phyloP scores from a whole-genome alignment of 108 stramenopile species.

The Fistulifera pelliculosa region DNA sequence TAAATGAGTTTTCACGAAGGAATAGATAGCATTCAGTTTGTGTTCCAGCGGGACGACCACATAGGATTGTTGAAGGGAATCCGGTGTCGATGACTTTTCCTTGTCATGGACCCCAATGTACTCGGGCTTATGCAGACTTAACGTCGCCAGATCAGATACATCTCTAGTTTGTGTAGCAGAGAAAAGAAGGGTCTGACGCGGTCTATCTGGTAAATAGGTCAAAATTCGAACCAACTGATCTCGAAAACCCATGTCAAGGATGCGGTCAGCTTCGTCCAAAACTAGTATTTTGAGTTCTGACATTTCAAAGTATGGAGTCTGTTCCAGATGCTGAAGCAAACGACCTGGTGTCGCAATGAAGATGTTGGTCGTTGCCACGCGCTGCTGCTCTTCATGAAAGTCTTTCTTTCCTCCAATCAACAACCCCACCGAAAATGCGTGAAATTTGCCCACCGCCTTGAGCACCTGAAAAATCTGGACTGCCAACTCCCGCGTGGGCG shows the following conservation, averaged over 20 bases:
- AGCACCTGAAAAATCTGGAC: slow-evolving; percentile 96
- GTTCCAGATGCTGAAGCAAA: slow-evolving; percentile 96
- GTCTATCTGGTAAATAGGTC: slow-evolving; percentile 72
- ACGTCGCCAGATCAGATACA: slow-evolving; percentile 92
- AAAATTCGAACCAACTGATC: slow-evolving; percentile 89
- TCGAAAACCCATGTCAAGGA: slow-evolving; percentile 97
- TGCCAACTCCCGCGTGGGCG: slow-evolving; percentile 99
- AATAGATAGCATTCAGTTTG: slow-evolving; percentile 93
- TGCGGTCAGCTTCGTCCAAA: slow-evolving; percentile 97
- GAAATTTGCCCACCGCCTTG: slow-evolving; percentile 72
- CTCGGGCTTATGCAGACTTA: slow-evolving; percentile 83
- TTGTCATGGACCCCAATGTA: slow-evolving; percentile 96
- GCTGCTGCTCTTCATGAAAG: slow-evolving; percentile 83
- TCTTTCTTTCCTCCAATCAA: slow-evolving; percentile 96
- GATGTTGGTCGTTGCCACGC: slow-evolving; percentile 82
- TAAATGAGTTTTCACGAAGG: slow-evolving; percentile 94
- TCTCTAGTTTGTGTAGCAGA: slow-evolving; percentile 97
- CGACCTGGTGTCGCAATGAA: slow-evolving; percentile 95
- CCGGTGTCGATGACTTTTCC: slow-evolving; percentile 74
- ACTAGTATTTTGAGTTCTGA: slow-evolving; percentile 84
- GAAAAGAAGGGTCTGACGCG: slow-evolving; percentile 95
- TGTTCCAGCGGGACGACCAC: slow-evolving; percentile 81
- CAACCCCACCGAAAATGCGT: slow-evolving; percentile 89
- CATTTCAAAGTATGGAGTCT: slow-evolving; percentile 91
- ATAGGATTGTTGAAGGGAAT: slow-evolving; percentile 78